Percentiles rank a stretch among this genome's conserved stretches.
Conservation (phyloP, 2,329 filamentous ascomycete species). For the Arthroderma sp. region DNA sequence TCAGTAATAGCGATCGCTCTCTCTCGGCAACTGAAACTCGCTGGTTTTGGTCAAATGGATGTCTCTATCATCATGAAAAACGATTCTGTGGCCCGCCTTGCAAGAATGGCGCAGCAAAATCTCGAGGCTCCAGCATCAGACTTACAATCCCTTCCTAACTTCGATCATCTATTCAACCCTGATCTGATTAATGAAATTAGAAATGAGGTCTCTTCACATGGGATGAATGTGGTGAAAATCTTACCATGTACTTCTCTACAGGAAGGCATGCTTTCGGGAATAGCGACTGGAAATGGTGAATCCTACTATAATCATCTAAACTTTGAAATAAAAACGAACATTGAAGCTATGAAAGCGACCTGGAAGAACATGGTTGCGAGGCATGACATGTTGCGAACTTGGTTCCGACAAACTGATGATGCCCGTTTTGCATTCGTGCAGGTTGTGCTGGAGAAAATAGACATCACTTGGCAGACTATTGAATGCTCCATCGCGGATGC, state of each 20-base stretch:
- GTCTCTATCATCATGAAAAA: constrained; percentile 61
- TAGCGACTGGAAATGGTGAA: constrained; percentile 30
- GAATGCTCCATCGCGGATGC: constrained; percentile 28
- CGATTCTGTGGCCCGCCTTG: constrained; percentile 51
- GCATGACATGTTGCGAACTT: constrained; percentile 67
- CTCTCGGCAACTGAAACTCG: constrained; percentile 44
- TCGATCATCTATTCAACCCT: constrained; percentile 16
- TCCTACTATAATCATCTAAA: constrained; percentile 64
- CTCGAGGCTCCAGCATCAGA: background rate
- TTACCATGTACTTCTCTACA: constrained; percentile 79
- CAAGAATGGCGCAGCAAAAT: background rate
- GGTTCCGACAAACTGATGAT: constrained; percentile 56
- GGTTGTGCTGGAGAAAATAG: constrained; percentile 47
- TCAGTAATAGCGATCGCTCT: constrained; percentile 70
- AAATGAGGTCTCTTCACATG: constrained; percentile 23
- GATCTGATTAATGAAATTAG: constrained; percentile 23
- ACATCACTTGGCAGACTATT: constrained; percentile 35
- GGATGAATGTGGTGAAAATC: constrained; percentile 41
- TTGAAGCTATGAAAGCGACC: constrained; percentile 41
- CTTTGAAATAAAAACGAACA: constrained; percentile 46
- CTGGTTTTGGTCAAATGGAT: constrained; percentile 41
- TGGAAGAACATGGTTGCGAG: constrained; percentile 54
- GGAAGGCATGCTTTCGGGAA: constrained; percentile 67
- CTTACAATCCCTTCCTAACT: background rate
- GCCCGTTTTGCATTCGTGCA: constrained; percentile 56